These are phyloP conservation scores for Chytriomyces confervae DNA, from an alignment of 192 early-diverging fungal species.

Conservation along the genomic window DNA sequence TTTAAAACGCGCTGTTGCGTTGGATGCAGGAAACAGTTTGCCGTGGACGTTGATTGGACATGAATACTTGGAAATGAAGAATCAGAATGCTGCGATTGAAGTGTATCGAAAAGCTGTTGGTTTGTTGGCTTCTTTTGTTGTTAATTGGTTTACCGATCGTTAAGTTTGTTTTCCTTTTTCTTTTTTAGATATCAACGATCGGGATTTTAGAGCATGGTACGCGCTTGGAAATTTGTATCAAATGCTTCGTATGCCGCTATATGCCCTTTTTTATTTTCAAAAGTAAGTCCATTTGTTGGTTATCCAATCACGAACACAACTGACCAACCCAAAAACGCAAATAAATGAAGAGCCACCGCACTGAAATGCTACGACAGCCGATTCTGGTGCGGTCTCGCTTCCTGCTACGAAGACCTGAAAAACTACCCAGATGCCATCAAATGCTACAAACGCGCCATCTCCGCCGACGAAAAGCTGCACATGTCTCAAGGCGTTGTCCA, in stretches of 20 bases:
- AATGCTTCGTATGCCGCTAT: slow-evolving; percentile 79
- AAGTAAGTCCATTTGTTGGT: slow-evolving; percentile 55
- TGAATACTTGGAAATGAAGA: slow-evolving; percentile 92
- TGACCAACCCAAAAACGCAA: not conserved
- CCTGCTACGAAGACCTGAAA: slow-evolving; percentile 69
- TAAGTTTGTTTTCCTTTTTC: not conserved
- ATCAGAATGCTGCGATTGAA: slow-evolving; percentile 85
- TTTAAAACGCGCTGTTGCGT: slow-evolving; percentile 82
- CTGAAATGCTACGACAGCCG: slow-evolving; percentile 79
- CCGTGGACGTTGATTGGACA: slow-evolving; percentile 96
- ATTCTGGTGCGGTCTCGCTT: slow-evolving; percentile 83
- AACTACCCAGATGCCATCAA: slow-evolving; percentile 67
- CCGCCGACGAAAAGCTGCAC: slow-evolving; percentile 6
- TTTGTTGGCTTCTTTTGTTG: slow-evolving; percentile 37
- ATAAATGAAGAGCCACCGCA: not conserved
- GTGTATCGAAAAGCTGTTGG: slow-evolving; percentile 84
- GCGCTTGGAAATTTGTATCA: slow-evolving; percentile 91
- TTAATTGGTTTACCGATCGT: no score
- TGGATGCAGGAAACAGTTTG: slow-evolving; percentile 74
- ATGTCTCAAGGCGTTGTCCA: not conserved
- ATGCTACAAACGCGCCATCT: slow-evolving; percentile 76
- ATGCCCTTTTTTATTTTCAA: slow-evolving; percentile 83
- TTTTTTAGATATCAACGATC: slow-evolving; percentile 67
- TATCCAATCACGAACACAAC: no score
- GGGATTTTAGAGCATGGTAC: slow-evolving; percentile 91